Evolutionary conservation across 2,329 filamentous ascomycete species (phyloP).

Genomic region (Pseudomassariella vexata): DNA sequence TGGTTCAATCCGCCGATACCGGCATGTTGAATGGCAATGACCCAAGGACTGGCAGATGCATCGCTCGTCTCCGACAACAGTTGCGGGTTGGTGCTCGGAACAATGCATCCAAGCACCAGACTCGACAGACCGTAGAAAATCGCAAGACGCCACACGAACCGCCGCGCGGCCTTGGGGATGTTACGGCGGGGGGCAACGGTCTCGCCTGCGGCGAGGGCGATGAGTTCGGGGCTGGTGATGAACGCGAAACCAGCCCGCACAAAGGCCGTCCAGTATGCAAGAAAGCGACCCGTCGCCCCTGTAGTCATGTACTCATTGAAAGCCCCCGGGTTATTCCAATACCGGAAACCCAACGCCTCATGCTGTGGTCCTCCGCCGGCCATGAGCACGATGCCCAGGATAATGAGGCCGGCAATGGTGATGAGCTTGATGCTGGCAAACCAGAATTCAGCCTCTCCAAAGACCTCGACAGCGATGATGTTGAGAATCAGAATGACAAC

Average conservation of each 20-base stretch:
- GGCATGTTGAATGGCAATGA: slow-evolving; percentile 61
- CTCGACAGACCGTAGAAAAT: slow-evolving; percentile 60
- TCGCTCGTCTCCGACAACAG: slow-evolving; percentile 54
- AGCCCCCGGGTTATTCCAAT: slow-evolving; percentile 38
- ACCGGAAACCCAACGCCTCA: slow-evolving; percentile 42
- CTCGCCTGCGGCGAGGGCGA: slow-evolving; percentile 60
- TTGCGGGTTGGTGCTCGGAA: slow-evolving; percentile 58
- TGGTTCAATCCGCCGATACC: slow-evolving; percentile 58
- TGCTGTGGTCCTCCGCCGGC: slow-evolving; percentile 48
- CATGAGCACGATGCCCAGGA: slow-evolving; percentile 50
- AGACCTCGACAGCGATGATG: slow-evolving; percentile 50
- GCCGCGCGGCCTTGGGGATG: slow-evolving; percentile 58
- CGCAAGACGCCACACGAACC: slow-evolving; percentile 56
- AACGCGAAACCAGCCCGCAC: slow-evolving; percentile 57
- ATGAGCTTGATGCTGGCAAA: slow-evolving; percentile 56
- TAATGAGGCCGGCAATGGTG: slow-evolving; percentile 51
- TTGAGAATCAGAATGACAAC: slow-evolving; percentile 49
- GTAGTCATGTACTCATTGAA: slow-evolving; percentile 41
- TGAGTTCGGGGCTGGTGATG: slow-evolving; percentile 57
- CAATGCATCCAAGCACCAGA: slow-evolving; percentile 55
- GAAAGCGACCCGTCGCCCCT: slow-evolving; percentile 46
- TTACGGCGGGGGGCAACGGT: slow-evolving; percentile 58
- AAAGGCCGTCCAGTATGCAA: slow-evolving; percentile 53
- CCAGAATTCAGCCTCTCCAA: slow-evolving; percentile 58
- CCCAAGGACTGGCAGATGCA: slow-evolving; percentile 57